Base-by-base conservation (phyloP, 768 basidiomycete species). In the Pleurotus sapidus region DNA sequence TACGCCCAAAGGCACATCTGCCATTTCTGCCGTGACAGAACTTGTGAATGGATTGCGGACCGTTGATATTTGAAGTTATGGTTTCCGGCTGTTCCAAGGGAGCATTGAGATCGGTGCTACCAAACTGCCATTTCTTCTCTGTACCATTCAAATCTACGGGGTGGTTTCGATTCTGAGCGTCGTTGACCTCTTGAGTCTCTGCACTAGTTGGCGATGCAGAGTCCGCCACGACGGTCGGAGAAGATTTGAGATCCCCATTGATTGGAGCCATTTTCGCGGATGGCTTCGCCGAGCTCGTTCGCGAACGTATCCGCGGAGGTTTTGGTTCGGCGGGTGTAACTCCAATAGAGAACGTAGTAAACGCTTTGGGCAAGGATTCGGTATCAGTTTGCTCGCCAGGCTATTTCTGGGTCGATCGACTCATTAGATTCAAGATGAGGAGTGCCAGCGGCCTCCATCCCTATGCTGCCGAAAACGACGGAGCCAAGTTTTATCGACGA, bases 401-500 rank as follows among this genome's bases (percentile, higher is more conserved):
- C 38, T 15, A 30, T 49, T 47, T 46, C 14, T 46, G 11, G 40
- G 38, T 7, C 5, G 4, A 46, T 69, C 3, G 70, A 65, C 34
- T 61, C 6, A 12, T 45, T 46, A 2, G 59, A 57, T 3, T 58
- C 56, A 5, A 68, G 65, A 59, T 65, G 68, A 4, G 70, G 67
- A 43, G 63, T 55, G 38, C 62, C 65, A 15, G 67, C 58, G 0
- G 68, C 74, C 2, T 66, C 59, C 20, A 68, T 57, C 39, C 68
- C 69, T 55, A 84, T 81, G 54, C 77, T 83, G 5, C 84, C 84
- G 63, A 85, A 85, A 4, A 82, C 71, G 40, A 85, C 74, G 50
- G 70, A 68, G 60, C 67, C 49, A 24, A 8, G 17, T 6, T 9
- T 30, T 12, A 27, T 23, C 15, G 37, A 30, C 9, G 24, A 34